phyloP scores from a whole-genome alignment of 2,329 filamentous ascomycete species.

The Colletotrichum sp. region DNA sequence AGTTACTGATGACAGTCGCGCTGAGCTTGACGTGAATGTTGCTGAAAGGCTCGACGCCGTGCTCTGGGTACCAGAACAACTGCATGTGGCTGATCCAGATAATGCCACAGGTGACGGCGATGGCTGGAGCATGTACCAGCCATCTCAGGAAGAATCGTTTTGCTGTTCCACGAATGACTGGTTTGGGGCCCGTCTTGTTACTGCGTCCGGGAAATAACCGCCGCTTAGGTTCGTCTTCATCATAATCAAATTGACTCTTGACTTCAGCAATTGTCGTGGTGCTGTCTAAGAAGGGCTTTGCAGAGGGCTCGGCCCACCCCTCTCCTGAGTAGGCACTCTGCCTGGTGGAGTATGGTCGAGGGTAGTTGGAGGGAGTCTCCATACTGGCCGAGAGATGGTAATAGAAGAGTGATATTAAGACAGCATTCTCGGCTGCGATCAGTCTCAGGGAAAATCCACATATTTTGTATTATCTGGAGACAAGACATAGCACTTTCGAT shows the following conservation, averaged over 20 bases:
- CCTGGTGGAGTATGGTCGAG: background rate
- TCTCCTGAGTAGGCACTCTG: background rate
- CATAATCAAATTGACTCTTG: background rate
- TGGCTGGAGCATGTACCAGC: background rate
- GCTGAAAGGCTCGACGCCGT: background rate
- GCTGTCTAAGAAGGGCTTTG: background rate
- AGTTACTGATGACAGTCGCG: background rate
- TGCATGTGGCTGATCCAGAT: background rate
- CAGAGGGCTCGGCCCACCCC: background rate
- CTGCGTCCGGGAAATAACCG: background rate
- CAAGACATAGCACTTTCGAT: background rate
- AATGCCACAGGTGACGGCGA: background rate
- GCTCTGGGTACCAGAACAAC: background rate
- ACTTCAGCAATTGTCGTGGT: background rate
- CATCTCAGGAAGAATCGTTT: background rate
- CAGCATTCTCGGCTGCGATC: fast-evolving
- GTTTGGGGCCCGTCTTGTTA: background rate
- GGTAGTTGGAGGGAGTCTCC: background rate
- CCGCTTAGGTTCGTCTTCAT: background rate
- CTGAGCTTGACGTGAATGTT: background rate
- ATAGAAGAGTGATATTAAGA: background rate
- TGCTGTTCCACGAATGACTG: background rate
- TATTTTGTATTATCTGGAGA: background rate
- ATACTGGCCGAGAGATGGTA: background rate
- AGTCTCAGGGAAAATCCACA: background rate